These are phyloP conservation scores for Pyricularia sp. DNA, from an alignment of 2,329 filamentous ascomycete species.

Conservation along the genomic window DNA sequence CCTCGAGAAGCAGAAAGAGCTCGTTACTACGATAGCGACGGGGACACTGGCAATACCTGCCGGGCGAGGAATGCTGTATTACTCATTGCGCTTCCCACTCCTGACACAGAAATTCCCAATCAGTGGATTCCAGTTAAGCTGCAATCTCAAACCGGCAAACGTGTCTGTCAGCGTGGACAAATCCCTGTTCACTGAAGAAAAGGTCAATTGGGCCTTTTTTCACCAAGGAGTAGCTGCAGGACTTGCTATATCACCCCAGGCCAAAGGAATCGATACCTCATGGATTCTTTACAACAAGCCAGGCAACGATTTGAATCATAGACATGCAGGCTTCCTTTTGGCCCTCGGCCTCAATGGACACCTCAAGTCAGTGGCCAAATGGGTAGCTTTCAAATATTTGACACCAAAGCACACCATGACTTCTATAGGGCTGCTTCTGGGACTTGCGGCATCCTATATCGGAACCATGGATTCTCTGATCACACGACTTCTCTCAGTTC, in stretches of 20 bases:
- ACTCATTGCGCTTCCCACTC: conserved; percentile 76
- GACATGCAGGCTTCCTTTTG: conserved; percentile 90
- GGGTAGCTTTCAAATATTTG: conserved; percentile 98
- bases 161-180: conserved; percentile 92
- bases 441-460: conserved; percentile 85
- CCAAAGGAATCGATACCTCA: conserved; percentile 91
- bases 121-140: conserved; percentile 83
- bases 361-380: conserved; percentile 88
- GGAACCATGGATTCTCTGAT: conserved; percentile 97
- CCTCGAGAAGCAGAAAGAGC: conserved; percentile 83
- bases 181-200: conserved; percentile 81
- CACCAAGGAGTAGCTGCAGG: conserved; percentile 93
- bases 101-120: conserved; percentile 89
- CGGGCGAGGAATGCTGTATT: conserved; percentile 81
- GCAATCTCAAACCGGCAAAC: conserved; percentile 83
- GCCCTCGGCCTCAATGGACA: conserved; percentile 91
- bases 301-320: conserved; percentile 73
- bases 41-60: conserved; percentile 83
- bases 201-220: conserved; percentile 97
- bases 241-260: conserved; percentile 78
- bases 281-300: conserved; percentile 99
- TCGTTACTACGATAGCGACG: conserved; percentile 77
- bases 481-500: conserved; percentile 85
- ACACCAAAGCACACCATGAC: conserved; percentile 99
- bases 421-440: conserved; percentile 87